Evolutionary conservation across 805 yeast genomes (phyloP).

Genomic region (Kazachstania martiniae): DNA sequence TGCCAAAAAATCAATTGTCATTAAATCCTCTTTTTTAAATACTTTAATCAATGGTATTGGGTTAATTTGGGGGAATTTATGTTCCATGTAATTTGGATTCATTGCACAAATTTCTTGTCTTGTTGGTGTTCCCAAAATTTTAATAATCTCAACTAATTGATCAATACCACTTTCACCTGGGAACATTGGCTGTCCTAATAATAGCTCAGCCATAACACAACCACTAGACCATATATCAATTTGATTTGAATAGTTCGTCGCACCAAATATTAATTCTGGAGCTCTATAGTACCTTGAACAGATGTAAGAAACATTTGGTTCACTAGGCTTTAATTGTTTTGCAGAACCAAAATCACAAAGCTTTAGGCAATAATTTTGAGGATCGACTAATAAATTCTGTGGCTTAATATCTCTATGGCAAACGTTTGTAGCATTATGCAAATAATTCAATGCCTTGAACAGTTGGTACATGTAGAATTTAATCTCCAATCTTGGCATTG

Average conservation of each 20-base stretch:
- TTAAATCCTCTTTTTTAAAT: conserved; percentile 40
- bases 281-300: conserved; percentile 96
- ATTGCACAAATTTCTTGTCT: conserved; percentile 83
- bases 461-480: conserved; percentile 75
- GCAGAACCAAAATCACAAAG: conserved; percentile 97
- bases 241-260: conserved; percentile 90
- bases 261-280: conserved; percentile 95
- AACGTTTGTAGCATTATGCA: conserved; percentile 60
- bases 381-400: conserved; percentile 78
- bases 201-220: conserved; percentile 94
- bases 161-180: conserved; percentile 98
- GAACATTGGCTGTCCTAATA: conserved; percentile 90
- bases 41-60: conserved; percentile 64
- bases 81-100: conserved; percentile 97
- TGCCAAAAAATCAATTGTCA: conserved; percentile 44
- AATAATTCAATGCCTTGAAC: conserved; percentile 66
- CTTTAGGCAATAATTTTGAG: conserved; percentile 72
- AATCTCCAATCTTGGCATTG: conserved; percentile 85
- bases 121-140: conserved; percentile 90
- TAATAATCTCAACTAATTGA: conserved; percentile 92
- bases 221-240: conserved; percentile 97
- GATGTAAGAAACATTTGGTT: conserved; percentile 92
- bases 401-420: conserved; percentile 97
- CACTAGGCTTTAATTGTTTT: conserved; percentile 76
- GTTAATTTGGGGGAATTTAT: conserved; percentile 81